These are phyloP conservation scores for Aureobasidium sp. DNA, from an alignment of 2,329 filamentous ascomycete species.

Conservation along the genomic window DNA sequence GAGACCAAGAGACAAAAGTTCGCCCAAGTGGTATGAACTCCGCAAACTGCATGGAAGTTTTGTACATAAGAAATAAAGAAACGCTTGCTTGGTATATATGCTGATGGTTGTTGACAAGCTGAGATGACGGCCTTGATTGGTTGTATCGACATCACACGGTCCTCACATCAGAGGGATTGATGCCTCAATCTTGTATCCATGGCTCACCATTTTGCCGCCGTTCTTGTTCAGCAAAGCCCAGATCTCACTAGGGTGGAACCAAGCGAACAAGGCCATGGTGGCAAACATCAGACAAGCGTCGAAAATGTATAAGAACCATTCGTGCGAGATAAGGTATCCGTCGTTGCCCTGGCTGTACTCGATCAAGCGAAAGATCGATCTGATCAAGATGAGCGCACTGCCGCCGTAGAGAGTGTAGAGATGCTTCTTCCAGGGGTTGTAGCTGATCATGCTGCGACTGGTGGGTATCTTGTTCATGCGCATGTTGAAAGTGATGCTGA, in stretches of 20 bases:
- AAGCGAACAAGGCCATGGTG: slow-evolving; percentile 18
- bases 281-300: slow-evolving; percentile 20
- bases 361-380: slow-evolving; percentile 39
- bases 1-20: too few species aligned
- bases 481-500: slow-evolving; percentile 22
- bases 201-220: not conserved
- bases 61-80: too few species aligned
- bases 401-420: slow-evolving; percentile 36
- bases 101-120: too few species aligned
- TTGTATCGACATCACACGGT: too few species aligned
- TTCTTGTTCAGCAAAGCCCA: slow-evolving; percentile 5
- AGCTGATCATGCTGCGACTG: not conserved
- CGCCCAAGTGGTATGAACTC: too few species aligned
- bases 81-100: too few species aligned
- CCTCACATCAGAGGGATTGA: not conserved
- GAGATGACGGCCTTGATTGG: too few species aligned
- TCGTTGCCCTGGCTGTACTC: slow-evolving; percentile 39
- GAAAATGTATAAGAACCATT: slow-evolving; percentile 31
- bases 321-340: slow-evolving; percentile 36
- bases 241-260: slow-evolving; percentile 16
- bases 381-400: slow-evolving; percentile 38
- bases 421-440: slow-evolving; percentile 29
- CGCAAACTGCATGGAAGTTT: too few species aligned
- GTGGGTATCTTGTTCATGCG: slow-evolving; percentile 19
- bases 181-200: not conserved